Base-by-base conservation (phyloP, 345 rosid genomes). In the Gossypium arboreum region DNA sequence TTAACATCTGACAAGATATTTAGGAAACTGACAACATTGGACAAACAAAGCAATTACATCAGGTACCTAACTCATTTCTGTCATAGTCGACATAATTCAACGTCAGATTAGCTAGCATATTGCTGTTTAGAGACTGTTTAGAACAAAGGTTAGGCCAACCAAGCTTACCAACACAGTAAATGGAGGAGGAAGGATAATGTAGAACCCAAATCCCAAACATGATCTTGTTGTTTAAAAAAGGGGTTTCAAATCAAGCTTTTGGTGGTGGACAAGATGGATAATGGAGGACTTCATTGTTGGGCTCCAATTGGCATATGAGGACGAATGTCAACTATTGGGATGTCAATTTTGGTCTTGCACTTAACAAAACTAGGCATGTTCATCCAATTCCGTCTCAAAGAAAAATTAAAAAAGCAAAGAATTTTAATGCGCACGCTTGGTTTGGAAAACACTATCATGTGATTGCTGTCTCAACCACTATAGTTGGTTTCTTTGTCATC, bases 301-400 rank as follows among this genome's bases (percentile, higher is more conserved):
- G 51, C 13, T 72, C 29, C 54, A 73, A 39, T 57, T 66, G 80
- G 66, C 73, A 56, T 45, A 67, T 44, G 56, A 63, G 59, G 75
- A 59, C 71, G 12, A 55, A 62, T 29, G 2, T 70, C 16, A 20
- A 52, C 39, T 56, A 56, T 57, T 25, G 41, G 71, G 39, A 22
- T 67, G 71, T 67, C 55, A 47, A 67, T 67, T 66, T 13, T 47
- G 71, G 55, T 67, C 71, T 65, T 11, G 56, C 39, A 27, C 54
- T 67, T 9, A 20, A 45, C 39, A 67, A 67, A 39, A 11, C 34
- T 45, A 59, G 50, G 65, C 75, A 70, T 61, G 62, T 59, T 16
- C 12, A 47, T 18, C 50, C 71, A 65, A 11, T 60, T 62, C 73
- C 22, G 20, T 25, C 44, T 57, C 43, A 62, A 41, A 34, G 39